A percentile compares a stretch with the other conserved stretches of the same genome.
Conservation (phyloP, 2,329 filamentous ascomycete genomes). For the Colletotrichum chrysophilum region DNA sequence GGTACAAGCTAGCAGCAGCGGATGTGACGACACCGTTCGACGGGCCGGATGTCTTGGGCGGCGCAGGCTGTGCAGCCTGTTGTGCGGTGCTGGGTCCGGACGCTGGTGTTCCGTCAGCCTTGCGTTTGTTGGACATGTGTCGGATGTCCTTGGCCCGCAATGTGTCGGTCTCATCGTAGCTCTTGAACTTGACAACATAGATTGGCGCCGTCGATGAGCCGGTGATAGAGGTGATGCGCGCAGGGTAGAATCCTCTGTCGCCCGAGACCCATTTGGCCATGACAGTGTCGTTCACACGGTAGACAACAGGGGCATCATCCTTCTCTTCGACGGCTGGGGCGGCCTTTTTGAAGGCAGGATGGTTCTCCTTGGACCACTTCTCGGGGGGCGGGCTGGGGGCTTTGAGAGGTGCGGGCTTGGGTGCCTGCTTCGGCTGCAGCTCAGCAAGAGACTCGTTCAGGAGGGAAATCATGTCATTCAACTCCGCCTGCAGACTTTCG, state of each 20-base stretch:
- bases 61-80: slow-evolving; percentile 45
- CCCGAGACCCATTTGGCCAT: slow-evolving; percentile 90
- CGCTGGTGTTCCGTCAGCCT: slow-evolving; percentile 78
- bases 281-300: slow-evolving; percentile 88
- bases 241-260: slow-evolving; percentile 90
- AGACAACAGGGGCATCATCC: slow-evolving; percentile 61
- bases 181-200: slow-evolving; percentile 95
- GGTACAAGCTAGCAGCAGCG: slow-evolving; percentile 62
- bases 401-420: slow-evolving; percentile 45
- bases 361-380: slow-evolving; percentile 83
- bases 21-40: slow-evolving; percentile 56
- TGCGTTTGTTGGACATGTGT: slow-evolving; percentile 81
- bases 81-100: slow-evolving; percentile 40
- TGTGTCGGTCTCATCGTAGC: slow-evolving; percentile 85
- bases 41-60: slow-evolving; percentile 35
- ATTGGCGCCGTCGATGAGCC: slow-evolving; percentile 90
- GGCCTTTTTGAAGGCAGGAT: slow-evolving; percentile 73
- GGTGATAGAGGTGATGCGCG: slow-evolving; percentile 91
- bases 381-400: slow-evolving; percentile 60
- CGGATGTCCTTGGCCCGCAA: slow-evolving; percentile 83
- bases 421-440: slow-evolving; percentile 65
- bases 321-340: slow-evolving; percentile 52
- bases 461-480: slow-evolving; percentile 80
- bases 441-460: slow-evolving; percentile 83
- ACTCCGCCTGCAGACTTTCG: slow-evolving; percentile 77